Evolutionary conservation across 148 eudicot genomes (phyloP), one percentile per base, ranked within the genome.

Genomic region (Rhododendron kiyosumense): DNA sequence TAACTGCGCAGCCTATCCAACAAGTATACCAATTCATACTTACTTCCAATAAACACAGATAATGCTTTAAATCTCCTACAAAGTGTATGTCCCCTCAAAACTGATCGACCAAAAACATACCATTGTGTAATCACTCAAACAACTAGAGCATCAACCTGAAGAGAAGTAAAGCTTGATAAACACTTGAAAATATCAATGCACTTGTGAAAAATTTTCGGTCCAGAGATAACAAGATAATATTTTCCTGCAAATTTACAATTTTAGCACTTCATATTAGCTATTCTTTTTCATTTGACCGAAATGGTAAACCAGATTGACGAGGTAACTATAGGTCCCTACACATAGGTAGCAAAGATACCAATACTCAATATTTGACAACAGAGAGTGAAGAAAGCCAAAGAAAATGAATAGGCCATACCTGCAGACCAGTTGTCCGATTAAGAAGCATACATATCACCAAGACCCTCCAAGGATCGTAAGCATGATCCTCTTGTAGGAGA

Each of bases 391-490:
- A 75, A 81, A 51, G 43, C 32, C 14, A 69, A 59, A 57, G 71
- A 46, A 51, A 57, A 65, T 28, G 82, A 81, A 22, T 43, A 13
- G 82, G 54, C 87, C 81, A 85, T 87, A 95, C 99, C 98, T 96
- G 99, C 52, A 57, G 30, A 75, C 99, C 98, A 74, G 92, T 90
- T 61, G 99, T 96, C 9, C 54, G 71, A 89, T 96, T 96, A 74
- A 95, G 90, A 87, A 96, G 97, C 88, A 94, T 93, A 85, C 98
- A 96, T 78, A 96, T 96, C 77, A 94, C 94, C 89, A 96, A 88
- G 57, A 96, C 94, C 90, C 95, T 92, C 99, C 99, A 96, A 45
- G 98, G 99, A 88, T 96, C 96, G 89, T 93, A 85, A 24, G 88
- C 85, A 88, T 96, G 94, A 78, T 95, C 94, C 88, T 95, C 98